Base-by-base conservation (phyloP, 768 basidiomycete species). In the Boletus rubropictus region DNA sequence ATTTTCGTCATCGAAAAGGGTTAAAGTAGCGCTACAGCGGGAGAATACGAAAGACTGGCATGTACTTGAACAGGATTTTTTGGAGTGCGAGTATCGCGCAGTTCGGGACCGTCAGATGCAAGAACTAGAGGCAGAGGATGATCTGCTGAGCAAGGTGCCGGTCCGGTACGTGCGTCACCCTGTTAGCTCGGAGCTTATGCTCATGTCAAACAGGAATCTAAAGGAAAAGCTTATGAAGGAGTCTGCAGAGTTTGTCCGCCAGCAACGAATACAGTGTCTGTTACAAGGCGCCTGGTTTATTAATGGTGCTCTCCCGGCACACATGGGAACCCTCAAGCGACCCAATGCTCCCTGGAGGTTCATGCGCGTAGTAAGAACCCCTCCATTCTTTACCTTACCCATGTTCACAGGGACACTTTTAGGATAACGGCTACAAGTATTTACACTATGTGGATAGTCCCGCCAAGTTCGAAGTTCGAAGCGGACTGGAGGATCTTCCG, bases 201-300 rank as follows among this genome's bases (percentile, higher is more conserved):
- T 54, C 43, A 58, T 45, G 22, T 36, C 17, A 36, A 46, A n/a
- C 57, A 93, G 90, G 45, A 91, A 88, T 62, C 70, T 96, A 36
- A 81, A 89, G 17, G 82, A 81, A 35, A 89, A 89, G 54, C 72
- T 96, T 18, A 88, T 88, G 72, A 89, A 82, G 59, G 92, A 96
- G 62, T 91, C 89, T 12, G 89, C 80, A 54, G 89, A 91, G 59
- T 94, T 93, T 58, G 87, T 96, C 18, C 76, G 84, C 34, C 84
- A 87, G 61, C 92, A 96, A 65, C 77, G 92, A 44, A 84, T 93
- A 59, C 84, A 89, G 53, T 94, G 91, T 59, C 67, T 96, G 32
- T 69, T 90, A 38, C 85, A 91, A 61, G 92, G 92, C 27, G 86
- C 89, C 18, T 96, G 92, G 92, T 94, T 96, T 65, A 79, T 89